Percentiles rank a stretch among this genome's conserved stretches.
These are phyloP conservation scores for Cyberlindnera saturnus DNA, from an alignment of 805 yeast species.

Conservation along the genomic window DNA sequence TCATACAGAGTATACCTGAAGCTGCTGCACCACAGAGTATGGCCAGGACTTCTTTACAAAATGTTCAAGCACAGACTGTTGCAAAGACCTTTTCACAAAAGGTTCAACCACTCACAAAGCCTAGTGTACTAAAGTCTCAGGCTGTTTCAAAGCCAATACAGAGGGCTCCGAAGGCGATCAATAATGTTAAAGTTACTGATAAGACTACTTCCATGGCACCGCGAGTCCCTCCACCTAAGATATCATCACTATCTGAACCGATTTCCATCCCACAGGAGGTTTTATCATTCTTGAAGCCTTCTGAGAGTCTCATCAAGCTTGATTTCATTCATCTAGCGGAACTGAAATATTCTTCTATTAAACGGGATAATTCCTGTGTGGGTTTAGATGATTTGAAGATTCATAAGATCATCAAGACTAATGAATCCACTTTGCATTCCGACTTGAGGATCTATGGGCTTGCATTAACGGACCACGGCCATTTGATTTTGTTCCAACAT, in stretches of 20 bases:
- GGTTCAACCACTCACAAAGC: too few relatives aligned
- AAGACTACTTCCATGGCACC: slow-evolving; percentile 2
- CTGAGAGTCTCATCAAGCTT: slow-evolving; percentile 19
- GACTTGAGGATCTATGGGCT: slow-evolving; percentile 24
- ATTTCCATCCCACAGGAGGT: neutral
- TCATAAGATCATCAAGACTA: slow-evolving; percentile 25
- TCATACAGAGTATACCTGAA: too few relatives aligned
- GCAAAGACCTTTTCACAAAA: too few relatives aligned
- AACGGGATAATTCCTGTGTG: neutral
- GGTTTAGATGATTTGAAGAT: slow-evolving; percentile 26
- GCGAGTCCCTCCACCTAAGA: slow-evolving; percentile 16
- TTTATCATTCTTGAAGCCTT: neutral
- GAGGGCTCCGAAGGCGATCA: too few relatives aligned
- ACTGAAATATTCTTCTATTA: slow-evolving; percentile 2
- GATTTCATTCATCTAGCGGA: slow-evolving; percentile 20
- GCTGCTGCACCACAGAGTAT: too few relatives aligned
- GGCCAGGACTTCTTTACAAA: too few relatives aligned
- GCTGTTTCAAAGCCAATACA: too few relatives aligned
- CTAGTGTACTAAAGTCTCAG: too few relatives aligned
- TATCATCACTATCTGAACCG: neutral
- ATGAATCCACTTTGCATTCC: slow-evolving; percentile 16
- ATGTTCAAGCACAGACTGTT: too few relatives aligned
- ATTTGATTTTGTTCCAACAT: slow-evolving; percentile 25
- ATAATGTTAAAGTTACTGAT: too few relatives aligned
- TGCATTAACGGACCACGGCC: slow-evolving; percentile 28